These are phyloP conservation scores for Xerocomus nothofagi DNA, from an alignment of 1,284 basidiomycete species.

Conservation along the genomic window DNA sequence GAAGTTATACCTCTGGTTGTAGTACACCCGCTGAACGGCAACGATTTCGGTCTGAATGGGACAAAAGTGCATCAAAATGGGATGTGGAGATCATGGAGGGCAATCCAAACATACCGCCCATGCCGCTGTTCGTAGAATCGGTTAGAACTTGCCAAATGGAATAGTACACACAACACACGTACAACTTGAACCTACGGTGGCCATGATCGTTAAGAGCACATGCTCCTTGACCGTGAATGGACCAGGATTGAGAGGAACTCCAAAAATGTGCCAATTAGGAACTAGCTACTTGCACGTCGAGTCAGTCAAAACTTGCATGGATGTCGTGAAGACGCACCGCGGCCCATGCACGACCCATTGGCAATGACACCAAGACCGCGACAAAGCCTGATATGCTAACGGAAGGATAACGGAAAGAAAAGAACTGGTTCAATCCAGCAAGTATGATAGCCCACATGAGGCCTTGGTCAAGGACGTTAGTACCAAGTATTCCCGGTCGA, in stretches of 20 bases:
- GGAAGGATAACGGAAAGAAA: constrained; percentile 66
- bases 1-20: constrained; percentile 65
- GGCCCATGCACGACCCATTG: constrained; percentile 63
- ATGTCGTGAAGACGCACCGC: constrained; percentile 21
- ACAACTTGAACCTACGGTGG: constrained; percentile 57
- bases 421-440: constrained; percentile 64
- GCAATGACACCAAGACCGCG: constrained; percentile 64
- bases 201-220: constrained; percentile 75
- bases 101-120: constrained; percentile 25
- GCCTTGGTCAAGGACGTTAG: constrained; percentile 19
- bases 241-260: constrained; percentile 63
- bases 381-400: constrained; percentile 52
- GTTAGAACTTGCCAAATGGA: constrained; percentile 2
- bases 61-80: background rate
- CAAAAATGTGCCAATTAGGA: constrained; percentile 59
- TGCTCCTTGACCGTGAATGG: constrained; percentile 76
- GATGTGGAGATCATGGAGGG: background rate
- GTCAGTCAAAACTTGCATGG: background rate
- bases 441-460: constrained; percentile 57
- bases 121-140: constrained; percentile 21
- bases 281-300: constrained; percentile 35
- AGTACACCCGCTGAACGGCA: constrained; percentile 73
- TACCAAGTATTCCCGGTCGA: too few species aligned
- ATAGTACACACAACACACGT: constrained; percentile 5
- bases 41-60: constrained; percentile 66